phyloP scores from a whole-genome alignment of 2,329 filamentous ascomycete genomes.

The Fusarium globosum region DNA sequence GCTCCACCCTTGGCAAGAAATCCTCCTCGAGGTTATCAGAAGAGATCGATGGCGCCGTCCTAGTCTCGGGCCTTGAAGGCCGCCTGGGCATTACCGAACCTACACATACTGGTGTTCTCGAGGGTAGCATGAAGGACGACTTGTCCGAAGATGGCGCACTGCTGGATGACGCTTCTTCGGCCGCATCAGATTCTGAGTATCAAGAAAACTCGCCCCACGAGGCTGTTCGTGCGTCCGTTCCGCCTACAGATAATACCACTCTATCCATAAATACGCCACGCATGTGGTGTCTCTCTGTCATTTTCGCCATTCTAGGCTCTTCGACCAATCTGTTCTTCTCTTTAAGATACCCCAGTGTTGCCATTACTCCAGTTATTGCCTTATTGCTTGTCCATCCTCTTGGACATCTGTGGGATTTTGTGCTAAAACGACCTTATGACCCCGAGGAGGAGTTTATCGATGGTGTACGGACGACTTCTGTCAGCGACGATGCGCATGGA shows the following conservation, averaged over 20 bases:
- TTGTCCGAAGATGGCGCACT: conserved; percentile 51
- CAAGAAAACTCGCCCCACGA: conserved; percentile 80
- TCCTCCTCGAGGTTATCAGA: conserved; percentile 57
- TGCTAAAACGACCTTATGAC: conserved; percentile 72
- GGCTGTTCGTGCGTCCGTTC: conserved; percentile 82
- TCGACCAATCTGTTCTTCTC: conserved; percentile 91
- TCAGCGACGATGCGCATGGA: conserved; percentile 32
- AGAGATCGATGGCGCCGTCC: conserved; percentile 62
- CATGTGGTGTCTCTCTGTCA: conserved; percentile 84
- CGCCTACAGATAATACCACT: conserved; percentile 77
- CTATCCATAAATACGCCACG: conserved; percentile 89
- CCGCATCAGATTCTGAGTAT: conserved; percentile 61
- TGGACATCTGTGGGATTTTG: conserved; percentile 80
- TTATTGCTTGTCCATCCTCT: conserved; percentile 86
- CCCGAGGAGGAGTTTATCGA: conserved; percentile 61
- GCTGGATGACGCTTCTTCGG: conserved; percentile 53
- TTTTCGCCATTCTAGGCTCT: conserved; percentile 84
- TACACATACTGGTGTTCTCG: conserved; percentile 57
- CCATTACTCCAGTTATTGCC: conserved; percentile 89
- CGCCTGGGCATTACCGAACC: conserved; percentile 64
- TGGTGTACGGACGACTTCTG: conserved; percentile 54
- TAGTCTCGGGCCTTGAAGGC: conserved; percentile 65
- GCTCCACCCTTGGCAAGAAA: conserved; percentile 46
- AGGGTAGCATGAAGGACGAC: conserved; percentile 56
- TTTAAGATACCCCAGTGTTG: conserved; percentile 88